A percentile compares a stretch with the other conserved stretches of the same genome.
These are phyloP conservation scores for Pythium apleroticum DNA, from an alignment of 352 stramenopile genomes.

Conservation along the genomic window DNA sequence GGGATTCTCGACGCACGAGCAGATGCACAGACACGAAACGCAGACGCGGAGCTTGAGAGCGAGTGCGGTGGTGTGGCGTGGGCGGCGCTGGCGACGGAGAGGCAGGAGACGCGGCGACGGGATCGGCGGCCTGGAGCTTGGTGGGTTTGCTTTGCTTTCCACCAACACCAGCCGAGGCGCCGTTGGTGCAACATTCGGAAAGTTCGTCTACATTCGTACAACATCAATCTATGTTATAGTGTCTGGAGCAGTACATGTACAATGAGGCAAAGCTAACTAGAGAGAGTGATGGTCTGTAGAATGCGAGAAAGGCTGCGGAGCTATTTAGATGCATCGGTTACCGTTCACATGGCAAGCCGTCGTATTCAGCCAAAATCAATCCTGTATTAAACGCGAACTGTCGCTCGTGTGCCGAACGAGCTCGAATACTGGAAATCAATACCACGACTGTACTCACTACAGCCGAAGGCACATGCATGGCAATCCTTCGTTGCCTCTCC, in stretches of 20 bases:
- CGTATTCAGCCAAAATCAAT: too few relatives aligned
- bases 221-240: background rate
- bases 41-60: background rate
- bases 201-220: background rate
- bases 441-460: too few relatives aligned
- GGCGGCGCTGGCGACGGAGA: background rate
- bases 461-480: too few relatives aligned
- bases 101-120: background rate
- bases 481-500: too few relatives aligned
- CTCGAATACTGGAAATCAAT: too few relatives aligned
- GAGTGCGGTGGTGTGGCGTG: background rate
- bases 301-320: background rate
- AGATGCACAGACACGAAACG: background rate
- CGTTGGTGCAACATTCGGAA: conserved; percentile 1
- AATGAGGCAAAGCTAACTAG: background rate
- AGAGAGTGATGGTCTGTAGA: background rate
- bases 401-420: too few relatives aligned
- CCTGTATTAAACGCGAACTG: too few relatives aligned
- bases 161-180: background rate
- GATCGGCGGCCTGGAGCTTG: conserved; percentile 1
- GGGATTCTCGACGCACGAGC: background rate
- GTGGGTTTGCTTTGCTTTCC: conserved; percentile 4
- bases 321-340: too few relatives aligned
- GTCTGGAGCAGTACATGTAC: background rate
- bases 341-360: too few relatives aligned